phyloP scores from a whole-genome alignment of 164 flowering plant genomes.

The Amborella trichopoda region DNA sequence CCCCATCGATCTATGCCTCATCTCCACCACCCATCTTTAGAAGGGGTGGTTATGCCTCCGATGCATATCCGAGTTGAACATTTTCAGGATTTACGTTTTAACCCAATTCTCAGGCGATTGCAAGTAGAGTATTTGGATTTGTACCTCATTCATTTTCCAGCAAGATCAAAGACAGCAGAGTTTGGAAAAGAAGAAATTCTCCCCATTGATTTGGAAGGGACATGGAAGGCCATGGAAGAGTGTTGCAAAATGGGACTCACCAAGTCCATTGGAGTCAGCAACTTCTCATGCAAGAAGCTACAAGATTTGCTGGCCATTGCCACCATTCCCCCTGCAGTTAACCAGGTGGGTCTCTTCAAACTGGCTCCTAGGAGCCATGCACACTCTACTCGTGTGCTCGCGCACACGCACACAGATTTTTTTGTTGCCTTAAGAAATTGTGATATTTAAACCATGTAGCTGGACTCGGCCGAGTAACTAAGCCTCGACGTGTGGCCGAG shows the following conservation, averaged over 20 bases:
- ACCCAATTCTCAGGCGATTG: conserved; percentile 3
- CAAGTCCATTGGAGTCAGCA: conserved; percentile 15
- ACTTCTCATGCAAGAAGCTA: conserved; percentile 17
- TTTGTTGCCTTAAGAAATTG: too few relatives aligned
- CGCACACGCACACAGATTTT: too few relatives aligned
- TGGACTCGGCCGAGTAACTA: too few relatives aligned
- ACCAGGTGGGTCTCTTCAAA: conserved; percentile 9
- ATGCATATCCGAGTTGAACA: too few relatives aligned
- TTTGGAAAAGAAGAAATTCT: conserved; percentile 3
- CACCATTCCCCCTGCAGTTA: conserved; percentile 14
- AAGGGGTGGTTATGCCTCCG: too few relatives aligned
- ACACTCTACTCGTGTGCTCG: too few relatives aligned
- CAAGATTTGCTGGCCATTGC: conserved; percentile 4
- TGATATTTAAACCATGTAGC: too few relatives aligned
- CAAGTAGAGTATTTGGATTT: conserved; percentile 12
- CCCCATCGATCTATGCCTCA: too few relatives aligned
- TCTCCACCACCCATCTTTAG: too few relatives aligned
- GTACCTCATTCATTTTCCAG: conserved; percentile 7
- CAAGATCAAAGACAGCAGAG: not conserved
- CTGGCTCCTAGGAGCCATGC: too few relatives aligned
- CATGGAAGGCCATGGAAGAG: conserved; percentile 13
- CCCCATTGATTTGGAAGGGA: conserved; percentile 6
- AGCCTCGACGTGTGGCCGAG: too few relatives aligned
- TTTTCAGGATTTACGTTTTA: too few relatives aligned
- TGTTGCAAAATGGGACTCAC: conserved; percentile 11